phyloP scores from a whole-genome alignment of 257 asterid species.

The Capsicum pubescens region DNA sequence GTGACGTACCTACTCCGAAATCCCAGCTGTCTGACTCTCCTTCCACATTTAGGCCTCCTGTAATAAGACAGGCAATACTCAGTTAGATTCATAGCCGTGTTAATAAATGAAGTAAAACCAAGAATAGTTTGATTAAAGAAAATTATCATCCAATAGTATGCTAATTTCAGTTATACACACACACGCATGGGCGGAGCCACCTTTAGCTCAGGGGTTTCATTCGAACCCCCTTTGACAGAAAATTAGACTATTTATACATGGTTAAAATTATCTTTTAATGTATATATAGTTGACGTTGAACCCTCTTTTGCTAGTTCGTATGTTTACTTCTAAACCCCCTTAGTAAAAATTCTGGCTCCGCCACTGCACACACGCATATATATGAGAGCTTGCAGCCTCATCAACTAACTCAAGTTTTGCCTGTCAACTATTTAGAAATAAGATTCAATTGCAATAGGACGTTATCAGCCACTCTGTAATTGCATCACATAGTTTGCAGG shows the following conservation, averaged over 20 bases:
- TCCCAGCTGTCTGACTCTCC: conserved; percentile 99
- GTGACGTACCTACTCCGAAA: conserved; percentile 84
- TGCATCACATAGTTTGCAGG: not conserved
- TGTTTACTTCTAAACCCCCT: no score
- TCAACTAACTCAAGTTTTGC: not conserved
- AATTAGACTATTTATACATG: no score
- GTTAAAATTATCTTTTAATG: no score
- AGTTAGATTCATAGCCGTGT: not conserved
- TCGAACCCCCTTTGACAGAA: no score
- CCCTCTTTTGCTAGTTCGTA: no score
- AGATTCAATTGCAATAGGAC: not conserved
- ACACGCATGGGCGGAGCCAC: no score
- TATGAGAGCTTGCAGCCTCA: not conserved
- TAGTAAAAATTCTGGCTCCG: no score
- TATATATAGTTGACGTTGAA: no score
- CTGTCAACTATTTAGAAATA: not conserved
- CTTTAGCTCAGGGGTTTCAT: no score
- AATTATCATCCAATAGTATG: not conserved
- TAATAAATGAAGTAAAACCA: not conserved
- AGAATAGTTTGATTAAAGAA: not conserved
- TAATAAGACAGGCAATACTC: conserved; percentile 23
- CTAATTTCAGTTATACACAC: not conserved
- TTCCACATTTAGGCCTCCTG: conserved; percentile 96
- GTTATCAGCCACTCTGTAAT: not conserved
- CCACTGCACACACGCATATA: no score